Evolutionary conservation across 257 asterid species (phyloP).

Genomic region (Anisodus acutangulus): DNA sequence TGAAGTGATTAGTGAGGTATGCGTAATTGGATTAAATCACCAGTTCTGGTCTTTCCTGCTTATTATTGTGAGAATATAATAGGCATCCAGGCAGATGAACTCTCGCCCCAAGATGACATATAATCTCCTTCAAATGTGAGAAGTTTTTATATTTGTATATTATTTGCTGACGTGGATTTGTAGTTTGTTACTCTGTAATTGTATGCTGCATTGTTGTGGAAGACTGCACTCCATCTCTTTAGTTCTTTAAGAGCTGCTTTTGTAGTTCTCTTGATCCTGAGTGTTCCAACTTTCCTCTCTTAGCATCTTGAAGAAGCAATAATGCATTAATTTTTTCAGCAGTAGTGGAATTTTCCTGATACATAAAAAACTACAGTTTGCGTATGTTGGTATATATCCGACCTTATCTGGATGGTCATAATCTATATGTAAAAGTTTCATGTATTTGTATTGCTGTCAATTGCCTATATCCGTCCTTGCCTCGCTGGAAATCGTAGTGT

Average conservation of each 20-base stretch:
- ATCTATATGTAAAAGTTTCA: background rate
- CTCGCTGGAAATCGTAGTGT: conserved; percentile 28
- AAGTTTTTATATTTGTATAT: background rate
- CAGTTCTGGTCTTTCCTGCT: background rate
- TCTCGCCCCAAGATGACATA: too few relatives aligned
- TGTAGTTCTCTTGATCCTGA: background rate
- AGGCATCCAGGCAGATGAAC: background rate
- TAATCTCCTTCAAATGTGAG: background rate
- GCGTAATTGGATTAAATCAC: background rate
- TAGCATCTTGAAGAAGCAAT: background rate
- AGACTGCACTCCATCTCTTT: background rate
- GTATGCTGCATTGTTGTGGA: conserved; percentile 11
- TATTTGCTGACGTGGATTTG: background rate
- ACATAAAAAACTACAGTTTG: background rate
- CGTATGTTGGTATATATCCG: background rate
- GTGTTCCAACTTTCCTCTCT: background rate
- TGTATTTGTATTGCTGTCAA: background rate
- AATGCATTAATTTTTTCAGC: background rate
- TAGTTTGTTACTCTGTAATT: conserved; percentile 18
- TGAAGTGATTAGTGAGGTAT: conserved; percentile 44
- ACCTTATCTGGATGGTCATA: background rate
- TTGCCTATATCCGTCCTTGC: conserved; percentile 17
- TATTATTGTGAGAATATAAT: background rate
- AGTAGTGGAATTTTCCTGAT: background rate
- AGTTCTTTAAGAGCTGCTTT: background rate